Evolutionary conservation across 441 rosid species (phyloP), one percentile per base, ranked within the genome.

Genomic region (Populus hybrid): DNA sequence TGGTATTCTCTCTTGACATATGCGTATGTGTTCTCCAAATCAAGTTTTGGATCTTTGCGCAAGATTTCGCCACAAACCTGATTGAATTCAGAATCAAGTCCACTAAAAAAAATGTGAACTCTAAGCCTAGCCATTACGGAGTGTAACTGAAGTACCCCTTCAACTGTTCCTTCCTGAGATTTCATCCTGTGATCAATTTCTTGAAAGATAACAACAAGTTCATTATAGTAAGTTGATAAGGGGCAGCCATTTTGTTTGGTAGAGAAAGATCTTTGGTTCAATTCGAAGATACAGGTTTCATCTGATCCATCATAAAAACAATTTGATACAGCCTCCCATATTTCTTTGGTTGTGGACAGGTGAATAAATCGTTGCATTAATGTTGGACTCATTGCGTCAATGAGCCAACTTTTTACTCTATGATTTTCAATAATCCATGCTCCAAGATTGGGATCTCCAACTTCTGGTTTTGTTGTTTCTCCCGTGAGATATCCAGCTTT

Each of bases 91-190:
- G 30, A 26, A 11, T 78, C 24, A 10, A 75, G 16, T n/a, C 77
- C 57, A 38, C 35, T 21, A 2, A 75, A 36, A 38, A 77, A 71
- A 61, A 77, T 70, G 75, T 79, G 78, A 65, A 79, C 75, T 35
- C 71, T 26, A 11, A 79, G 38, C 3, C 71, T 36, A 21, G 24
- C 57, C 34, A 69, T 70, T 2, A 18, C 3, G 0, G 12, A 21
- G 16, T 71, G 75, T 8, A 59, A 42, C 14, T 6, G 18, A 5
- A 70, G 8, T 16, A 71, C 64, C 1, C 26, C 63, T n/a, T 70
- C 38, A 6, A 61, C 53, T 2, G 30, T 59, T 12, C 40, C 14
- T 70, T 59, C 64, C 0, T 77, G 23, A 23, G 42, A 24, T 1
- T 11, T 74, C 8, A 32, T 4, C 2, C 11, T 0, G 0, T 70